Evolutionary conservation across 2,329 filamentous ascomycete species (phyloP).

Genomic region (Pseudogymnoascus sp.): DNA sequence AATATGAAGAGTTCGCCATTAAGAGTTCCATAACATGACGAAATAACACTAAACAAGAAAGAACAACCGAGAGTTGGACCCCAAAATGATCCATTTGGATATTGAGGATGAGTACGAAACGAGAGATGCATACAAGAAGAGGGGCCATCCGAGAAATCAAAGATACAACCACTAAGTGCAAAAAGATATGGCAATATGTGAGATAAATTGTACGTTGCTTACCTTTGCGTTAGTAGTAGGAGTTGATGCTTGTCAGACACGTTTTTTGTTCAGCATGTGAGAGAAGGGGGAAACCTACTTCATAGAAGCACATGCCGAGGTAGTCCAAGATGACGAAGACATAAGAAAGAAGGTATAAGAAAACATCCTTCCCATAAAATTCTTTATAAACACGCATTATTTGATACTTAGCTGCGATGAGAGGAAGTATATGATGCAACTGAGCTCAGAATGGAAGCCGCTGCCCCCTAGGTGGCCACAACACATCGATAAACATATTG

Average conservation of each 20-base stretch:
- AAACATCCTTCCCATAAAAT: neutral
- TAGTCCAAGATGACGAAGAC: neutral
- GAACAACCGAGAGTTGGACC: neutral
- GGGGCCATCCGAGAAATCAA: neutral
- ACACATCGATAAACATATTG: neutral
- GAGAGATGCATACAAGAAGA: neutral
- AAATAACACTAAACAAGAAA: neutral
- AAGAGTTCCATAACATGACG: neutral
- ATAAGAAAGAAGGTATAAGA: neutral
- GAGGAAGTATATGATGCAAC: neutral
- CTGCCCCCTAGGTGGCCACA: neutral
- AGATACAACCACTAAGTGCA: neutral
- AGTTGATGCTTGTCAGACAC: neutral
- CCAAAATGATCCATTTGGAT: neutral
- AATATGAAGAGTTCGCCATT: neutral
- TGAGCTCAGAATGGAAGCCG: neutral
- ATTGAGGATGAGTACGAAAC: neutral
- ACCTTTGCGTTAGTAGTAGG: neutral
- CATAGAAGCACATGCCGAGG: neutral
- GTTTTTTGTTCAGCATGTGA: neutral
- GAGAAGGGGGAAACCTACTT: neutral
- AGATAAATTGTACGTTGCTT: neutral
- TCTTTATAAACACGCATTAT: neutral
- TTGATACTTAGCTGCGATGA: neutral
- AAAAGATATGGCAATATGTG: neutral